phyloP scores from a whole-genome alignment of 2,329 filamentous ascomycete species.

The Alternaria burnsii region DNA sequence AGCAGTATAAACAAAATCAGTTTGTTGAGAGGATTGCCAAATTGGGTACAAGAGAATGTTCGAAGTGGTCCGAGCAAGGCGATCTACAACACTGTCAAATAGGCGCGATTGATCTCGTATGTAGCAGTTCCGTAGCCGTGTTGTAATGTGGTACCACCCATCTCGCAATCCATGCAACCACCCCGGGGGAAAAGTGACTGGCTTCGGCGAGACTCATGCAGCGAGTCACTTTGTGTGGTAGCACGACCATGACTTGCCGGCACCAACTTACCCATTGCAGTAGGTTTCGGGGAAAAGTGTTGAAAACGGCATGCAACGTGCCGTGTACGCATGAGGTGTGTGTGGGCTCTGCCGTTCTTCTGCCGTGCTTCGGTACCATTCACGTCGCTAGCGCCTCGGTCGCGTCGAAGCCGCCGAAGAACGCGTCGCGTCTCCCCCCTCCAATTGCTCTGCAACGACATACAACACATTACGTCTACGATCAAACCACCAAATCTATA shows the following conservation, averaged over 20 bases:
- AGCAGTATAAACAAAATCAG: slow-evolving; percentile 25
- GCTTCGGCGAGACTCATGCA: slow-evolving; percentile 10
- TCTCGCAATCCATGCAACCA: not conserved
- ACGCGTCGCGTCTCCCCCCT: slow-evolving; percentile 28
- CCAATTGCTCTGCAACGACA: slow-evolving; percentile 13
- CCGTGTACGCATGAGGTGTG: slow-evolving; percentile 26
- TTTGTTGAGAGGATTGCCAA: slow-evolving; percentile 55
- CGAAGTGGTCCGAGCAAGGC: slow-evolving; percentile 30
- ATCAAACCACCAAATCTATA: not conserved
- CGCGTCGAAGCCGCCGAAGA: slow-evolving; percentile 9
- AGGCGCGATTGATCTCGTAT: not conserved
- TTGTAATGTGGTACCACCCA: not conserved
- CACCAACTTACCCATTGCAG: slow-evolving; percentile 19
- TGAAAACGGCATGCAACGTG: slow-evolving; percentile 33
- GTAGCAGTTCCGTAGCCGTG: not conserved
- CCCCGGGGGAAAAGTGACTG: slow-evolving; percentile 1
- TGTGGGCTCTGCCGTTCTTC: slow-evolving; percentile 9
- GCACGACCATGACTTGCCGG: slow-evolving; percentile 6
- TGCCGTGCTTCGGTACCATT: slow-evolving; percentile 10
- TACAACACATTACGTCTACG: not conserved
- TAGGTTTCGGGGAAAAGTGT: slow-evolving; percentile 19
- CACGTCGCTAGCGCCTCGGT: slow-evolving; percentile 14
- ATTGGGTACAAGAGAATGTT: slow-evolving; percentile 58
- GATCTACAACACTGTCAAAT: slow-evolving; percentile 24
- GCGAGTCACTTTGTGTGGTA: slow-evolving; percentile 10